phyloP scores from a whole-genome alignment of 202 grass and related monocot genomes.

The Saccharum hybrid region DNA sequence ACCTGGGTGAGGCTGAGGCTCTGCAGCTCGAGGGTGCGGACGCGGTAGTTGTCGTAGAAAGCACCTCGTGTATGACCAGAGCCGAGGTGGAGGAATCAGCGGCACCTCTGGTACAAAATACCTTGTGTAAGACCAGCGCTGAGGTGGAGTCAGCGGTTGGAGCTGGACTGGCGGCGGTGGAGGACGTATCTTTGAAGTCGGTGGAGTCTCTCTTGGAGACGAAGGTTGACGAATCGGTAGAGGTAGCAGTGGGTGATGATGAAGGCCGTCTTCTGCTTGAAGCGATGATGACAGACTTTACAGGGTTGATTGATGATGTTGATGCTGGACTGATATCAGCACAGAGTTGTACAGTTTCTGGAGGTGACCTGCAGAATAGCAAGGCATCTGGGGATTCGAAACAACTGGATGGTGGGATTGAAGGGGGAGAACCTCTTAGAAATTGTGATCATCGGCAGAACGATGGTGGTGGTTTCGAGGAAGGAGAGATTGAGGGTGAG shows the following conservation, averaged over 20 bases:
- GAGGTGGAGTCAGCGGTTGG: conserved; percentile 21
- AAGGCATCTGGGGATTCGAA: conserved; percentile 28
- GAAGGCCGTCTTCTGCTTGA: conserved; percentile 46
- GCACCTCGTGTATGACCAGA: not conserved
- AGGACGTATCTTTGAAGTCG: conserved; percentile 43
- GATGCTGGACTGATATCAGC: conserved; percentile 10
- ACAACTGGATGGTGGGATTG: conserved; percentile 31
- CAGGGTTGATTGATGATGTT: conserved; percentile 56
- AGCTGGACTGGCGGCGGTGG: conserved; percentile 16
- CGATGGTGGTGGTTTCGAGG: conserved; percentile 58
- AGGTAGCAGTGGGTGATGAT: conserved; percentile 20
- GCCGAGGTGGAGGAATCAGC: not conserved
- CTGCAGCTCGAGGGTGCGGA: conserved; percentile 9
- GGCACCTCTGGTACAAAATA: conserved; percentile 9
- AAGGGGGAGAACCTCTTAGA: conserved; percentile 14
- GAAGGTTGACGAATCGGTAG: conserved; percentile 30
- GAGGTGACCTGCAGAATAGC: conserved; percentile 28
- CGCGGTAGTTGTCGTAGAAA: conserved; percentile 24
- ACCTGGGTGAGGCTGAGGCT: not conserved
- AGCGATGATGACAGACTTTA: conserved; percentile 57
- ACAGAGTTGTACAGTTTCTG: conserved; percentile 6
- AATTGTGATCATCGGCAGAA: conserved; percentile 30
- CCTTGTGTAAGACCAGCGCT: not conserved
- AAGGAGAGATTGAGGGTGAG: conserved; percentile 89
- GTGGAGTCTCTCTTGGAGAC: conserved; percentile 47